A percentile compares a stretch with the other conserved stretches of the same genome.
Conservation (phyloP, 345 rosid species). For the Combretum micranthum region DNA sequence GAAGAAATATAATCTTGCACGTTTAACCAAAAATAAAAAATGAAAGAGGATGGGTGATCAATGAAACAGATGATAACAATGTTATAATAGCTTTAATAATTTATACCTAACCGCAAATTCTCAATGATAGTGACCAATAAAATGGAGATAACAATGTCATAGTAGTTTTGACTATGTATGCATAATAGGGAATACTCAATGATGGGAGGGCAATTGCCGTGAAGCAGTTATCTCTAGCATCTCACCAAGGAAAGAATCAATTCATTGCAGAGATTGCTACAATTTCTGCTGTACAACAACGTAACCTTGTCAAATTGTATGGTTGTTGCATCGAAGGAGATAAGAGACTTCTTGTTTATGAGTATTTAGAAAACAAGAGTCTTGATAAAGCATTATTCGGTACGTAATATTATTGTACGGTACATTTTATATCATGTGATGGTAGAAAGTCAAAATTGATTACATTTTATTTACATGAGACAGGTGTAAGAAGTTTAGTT, state of each 20-base stretch:
- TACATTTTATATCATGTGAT: not conserved
- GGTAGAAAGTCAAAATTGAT: slow-evolving; percentile 37
- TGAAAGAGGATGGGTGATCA: too few species aligned
- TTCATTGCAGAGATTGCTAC: slow-evolving; percentile 72
- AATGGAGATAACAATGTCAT: not conserved
- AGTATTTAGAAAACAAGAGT: slow-evolving; percentile 55
- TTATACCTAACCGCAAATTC: too few species aligned
- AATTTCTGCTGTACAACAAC: slow-evolving; percentile 51
- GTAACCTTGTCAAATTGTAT: slow-evolving; percentile 61
- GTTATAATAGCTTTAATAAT: not conserved
- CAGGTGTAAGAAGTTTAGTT: too few species aligned
- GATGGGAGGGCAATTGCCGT: slow-evolving; percentile 71
- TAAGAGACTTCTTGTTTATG: slow-evolving; percentile 47
- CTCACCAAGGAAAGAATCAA: slow-evolving; percentile 62
- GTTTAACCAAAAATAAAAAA: too few species aligned
- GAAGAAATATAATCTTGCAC: not conserved
- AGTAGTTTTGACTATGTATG: not conserved
- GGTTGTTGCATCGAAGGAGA: slow-evolving; percentile 62
- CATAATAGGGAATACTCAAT: slow-evolving; percentile 16
- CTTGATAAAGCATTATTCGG: slow-evolving; percentile 70
- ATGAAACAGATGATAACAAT: not conserved
- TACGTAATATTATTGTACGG: not conserved
- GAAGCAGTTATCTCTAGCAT: slow-evolving; percentile 54
- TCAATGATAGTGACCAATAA: not conserved
- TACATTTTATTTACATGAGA: too few species aligned